These are phyloP conservation scores for Aurinia saxatilis DNA, from an alignment of 345 rosid genomes.

Conservation along the genomic window DNA sequence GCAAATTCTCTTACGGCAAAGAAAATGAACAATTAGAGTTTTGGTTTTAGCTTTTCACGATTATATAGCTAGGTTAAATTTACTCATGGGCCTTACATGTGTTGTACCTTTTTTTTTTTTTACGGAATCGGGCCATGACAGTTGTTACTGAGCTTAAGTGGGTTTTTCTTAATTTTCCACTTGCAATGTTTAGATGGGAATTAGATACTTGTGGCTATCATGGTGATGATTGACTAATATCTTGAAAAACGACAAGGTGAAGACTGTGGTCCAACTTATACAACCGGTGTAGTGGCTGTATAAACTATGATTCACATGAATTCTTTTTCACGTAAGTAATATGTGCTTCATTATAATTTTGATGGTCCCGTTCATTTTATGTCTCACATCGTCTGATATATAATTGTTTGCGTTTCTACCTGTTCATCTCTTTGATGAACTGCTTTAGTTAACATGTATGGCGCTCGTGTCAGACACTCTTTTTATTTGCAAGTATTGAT, in stretches of 20 bases:
- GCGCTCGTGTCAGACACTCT: too few relatives aligned
- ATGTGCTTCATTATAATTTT: neutral
- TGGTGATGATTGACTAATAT: constrained; percentile 78
- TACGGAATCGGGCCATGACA: too few relatives aligned
- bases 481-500: too few relatives aligned
- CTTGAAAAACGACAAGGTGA: constrained; percentile 71
- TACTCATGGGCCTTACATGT: too few relatives aligned
- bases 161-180: constrained; percentile 1
- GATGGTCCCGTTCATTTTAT: neutral
- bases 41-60: too few relatives aligned
- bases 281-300: constrained; percentile 79
- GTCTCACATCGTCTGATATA: neutral
- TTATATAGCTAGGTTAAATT: too few relatives aligned
- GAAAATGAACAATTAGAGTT: too few relatives aligned
- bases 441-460: too few relatives aligned
- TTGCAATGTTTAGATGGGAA: constrained; percentile 65
- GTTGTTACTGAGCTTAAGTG: neutral
- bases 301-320: constrained; percentile 76
- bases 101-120: too few relatives aligned
- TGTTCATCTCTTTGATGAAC: constrained; percentile 18
- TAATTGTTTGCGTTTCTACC: neutral
- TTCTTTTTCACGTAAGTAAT: constrained; percentile 87
- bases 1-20: too few relatives aligned
- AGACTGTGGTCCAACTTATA: constrained; percentile 68
- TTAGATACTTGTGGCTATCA: constrained; percentile 85